Evolutionary conservation across 495 filamentous ascomycete genomes (phyloP), one percentile per base, ranked within the genome.

Genomic region (Neurospora terricola): DNA sequence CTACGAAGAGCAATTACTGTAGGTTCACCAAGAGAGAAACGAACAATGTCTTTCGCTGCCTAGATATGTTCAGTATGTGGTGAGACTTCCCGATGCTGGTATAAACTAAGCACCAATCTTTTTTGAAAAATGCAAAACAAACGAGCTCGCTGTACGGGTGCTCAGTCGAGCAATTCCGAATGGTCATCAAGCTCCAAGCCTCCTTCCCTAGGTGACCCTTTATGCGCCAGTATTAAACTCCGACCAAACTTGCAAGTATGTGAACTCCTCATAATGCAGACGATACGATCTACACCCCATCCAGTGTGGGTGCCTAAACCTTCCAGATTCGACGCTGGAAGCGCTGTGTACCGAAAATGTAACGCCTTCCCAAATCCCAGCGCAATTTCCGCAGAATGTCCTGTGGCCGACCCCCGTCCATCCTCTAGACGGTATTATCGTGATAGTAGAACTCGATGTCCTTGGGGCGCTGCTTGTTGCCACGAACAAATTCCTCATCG

Each of bases 391-490:
- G 27, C 3, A 36, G 12, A 4, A 30, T 66, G 14, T 66, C 12
- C 6, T 18, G 14, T 27, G 27, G 14, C 14, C 5, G 1, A 9
- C 12, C 23, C 14, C 23, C 14, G 12, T 3, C 27, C 14, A 23
- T 12, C 23, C 54, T 62, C 88, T 82, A 95, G 69, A 97, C 92
- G 68, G 88, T 90, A 77, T 93, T 92, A 79, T 97, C 93, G 79
- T 97, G 90, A 77, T 95, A 97, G 70, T 91, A 88, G 78, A 97
- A 97, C 70, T 91, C 89, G 75, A 97, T 94, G 81, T 97, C 93
- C 77, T 90, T 84, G 69, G 94, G 94, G 43, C 94, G 83, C 70
- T 89, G 86, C 27, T 88, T 88, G 77, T 97, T 97, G 69, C 86
- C 87, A 48, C 88, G 86, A 18, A 97, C 93, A 78, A 97, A 97